phyloP scores from a whole-genome alignment of 2,329 filamentous ascomycete genomes.

The Xylaria sp. region DNA sequence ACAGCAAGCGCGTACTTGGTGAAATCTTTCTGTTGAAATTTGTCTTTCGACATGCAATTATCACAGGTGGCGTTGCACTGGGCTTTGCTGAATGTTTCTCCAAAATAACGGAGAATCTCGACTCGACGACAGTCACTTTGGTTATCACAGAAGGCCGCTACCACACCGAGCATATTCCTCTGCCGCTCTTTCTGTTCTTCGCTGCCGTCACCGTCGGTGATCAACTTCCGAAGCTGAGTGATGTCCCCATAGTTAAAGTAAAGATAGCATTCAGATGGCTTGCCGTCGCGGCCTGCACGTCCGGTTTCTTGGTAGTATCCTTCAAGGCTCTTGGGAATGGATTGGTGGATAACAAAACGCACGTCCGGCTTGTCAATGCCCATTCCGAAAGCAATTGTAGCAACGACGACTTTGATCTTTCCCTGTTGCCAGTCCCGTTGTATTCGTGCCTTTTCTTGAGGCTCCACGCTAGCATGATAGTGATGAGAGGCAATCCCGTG shows the following conservation, averaged over 20 bases:
- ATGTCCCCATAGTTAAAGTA: constrained; percentile 87
- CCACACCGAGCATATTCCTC: constrained; percentile 82
- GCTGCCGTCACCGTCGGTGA: constrained; percentile 80
- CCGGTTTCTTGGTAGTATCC: constrained; percentile 99
- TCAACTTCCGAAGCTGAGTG: constrained; percentile 78
- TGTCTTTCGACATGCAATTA: constrained; percentile 81
- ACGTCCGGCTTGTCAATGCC: constrained; percentile 99
- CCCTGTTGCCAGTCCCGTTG: constrained; percentile 87
- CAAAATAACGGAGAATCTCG: constrained; percentile 94
- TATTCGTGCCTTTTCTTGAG: constrained; percentile 73
- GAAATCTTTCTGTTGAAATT: constrained; percentile 80
- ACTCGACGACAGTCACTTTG: constrained; percentile 85
- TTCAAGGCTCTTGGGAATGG: constrained; percentile 92
- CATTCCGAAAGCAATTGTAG: constrained; percentile 99
- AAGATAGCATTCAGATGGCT: constrained; percentile 86
- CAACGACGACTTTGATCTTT: constrained; percentile 86
- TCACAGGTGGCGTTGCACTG: constrained; percentile 84
- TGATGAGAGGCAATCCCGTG: constrained; percentile 78
- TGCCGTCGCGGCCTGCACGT: constrained; percentile 90
- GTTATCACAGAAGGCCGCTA: constrained; percentile 91
- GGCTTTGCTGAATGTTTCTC: constrained; percentile 78
- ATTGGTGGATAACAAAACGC: constrained; percentile 94
- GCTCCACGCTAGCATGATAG: constrained; percentile 84
- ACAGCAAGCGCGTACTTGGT: constrained; percentile 78
- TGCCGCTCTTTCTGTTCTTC: constrained; percentile 85